Evolutionary conservation across 1,284 basidiomycete species (phyloP), one percentile per base, ranked within the genome.

Genomic region (Ceraceosorus bombacis): DNA sequence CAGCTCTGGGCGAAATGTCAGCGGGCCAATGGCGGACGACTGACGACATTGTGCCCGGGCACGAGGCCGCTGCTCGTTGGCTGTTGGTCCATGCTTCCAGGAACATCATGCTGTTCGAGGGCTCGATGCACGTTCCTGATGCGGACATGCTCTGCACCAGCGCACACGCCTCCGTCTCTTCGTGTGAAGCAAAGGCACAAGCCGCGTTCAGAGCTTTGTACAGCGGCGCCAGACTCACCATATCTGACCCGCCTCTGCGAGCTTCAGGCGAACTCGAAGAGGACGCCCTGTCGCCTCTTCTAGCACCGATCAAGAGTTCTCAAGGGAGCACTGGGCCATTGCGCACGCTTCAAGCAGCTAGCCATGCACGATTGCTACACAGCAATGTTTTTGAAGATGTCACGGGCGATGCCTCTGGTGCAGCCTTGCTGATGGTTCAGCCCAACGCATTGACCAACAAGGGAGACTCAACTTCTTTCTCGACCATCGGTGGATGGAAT

Each of bases 101-200:
- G 10, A 46, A 10, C 43, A 15, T 46, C 10, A 46, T 46, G 43
- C 43, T 46, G 9, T 46, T 46, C 43, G 43, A 46, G 10, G 43
- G 43, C 43, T 46, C 43, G 9, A 27, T 27, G 27, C 43, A 46
- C 15, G 10, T 10, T 10, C 43, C 43, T 15, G 43, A 46, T 15
- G 43, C 43, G 10, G 43, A 46, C 43, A 46, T 46, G 43, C 43
- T 46, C 43, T 46, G 43, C 43, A 46, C 43, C 10, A 46, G 43
- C 43, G 27, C 27, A 27, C 27, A 27, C 27, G 27, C 27, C 27
- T 10, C 9, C 15, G 43, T 46, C 10, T 10, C 10, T 15, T 10
- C 43, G 10, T 15, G 9, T 15, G 43, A 46, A 15, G 43, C 43
- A 15, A 10, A 46, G 15, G 43, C 43, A 4, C 43, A 46, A 15